phyloP scores from a whole-genome alignment of 768 basidiomycete genomes.

The Trametes sanguinea region DNA sequence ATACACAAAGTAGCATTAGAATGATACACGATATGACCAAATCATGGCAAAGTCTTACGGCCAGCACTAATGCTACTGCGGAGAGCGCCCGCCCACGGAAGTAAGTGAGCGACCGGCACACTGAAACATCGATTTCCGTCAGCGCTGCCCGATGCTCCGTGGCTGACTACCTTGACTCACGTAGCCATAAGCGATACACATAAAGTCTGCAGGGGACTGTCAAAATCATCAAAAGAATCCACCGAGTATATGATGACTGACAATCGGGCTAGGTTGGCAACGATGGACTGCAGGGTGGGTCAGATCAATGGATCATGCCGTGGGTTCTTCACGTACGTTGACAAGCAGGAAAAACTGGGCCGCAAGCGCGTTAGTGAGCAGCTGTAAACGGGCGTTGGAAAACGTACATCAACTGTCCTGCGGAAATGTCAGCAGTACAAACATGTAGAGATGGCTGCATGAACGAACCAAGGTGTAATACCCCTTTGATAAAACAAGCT shows the following conservation, averaged over 20 bases:
- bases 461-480: background rate
- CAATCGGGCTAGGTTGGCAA: background rate
- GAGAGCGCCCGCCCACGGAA: background rate
- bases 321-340: background rate
- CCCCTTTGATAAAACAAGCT: background rate
- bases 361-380: background rate
- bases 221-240: background rate
- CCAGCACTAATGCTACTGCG: background rate
- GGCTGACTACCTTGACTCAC: background rate
- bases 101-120: background rate
- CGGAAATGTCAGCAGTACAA: background rate
- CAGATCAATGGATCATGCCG: background rate
- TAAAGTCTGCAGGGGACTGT: background rate
- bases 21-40: background rate
- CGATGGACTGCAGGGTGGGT: background rate
- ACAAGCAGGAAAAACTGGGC: background rate
- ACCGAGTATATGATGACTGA: background rate
- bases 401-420: slow-evolving; percentile 2
- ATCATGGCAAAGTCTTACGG: background rate
- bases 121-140: background rate
- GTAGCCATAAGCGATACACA: background rate
- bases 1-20: too few species aligned
- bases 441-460: background rate
- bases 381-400: too few species aligned
- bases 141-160: background rate